phyloP scores from a whole-genome alignment of 2,329 filamentous ascomycete genomes.

The Fonsecaea monophora region DNA sequence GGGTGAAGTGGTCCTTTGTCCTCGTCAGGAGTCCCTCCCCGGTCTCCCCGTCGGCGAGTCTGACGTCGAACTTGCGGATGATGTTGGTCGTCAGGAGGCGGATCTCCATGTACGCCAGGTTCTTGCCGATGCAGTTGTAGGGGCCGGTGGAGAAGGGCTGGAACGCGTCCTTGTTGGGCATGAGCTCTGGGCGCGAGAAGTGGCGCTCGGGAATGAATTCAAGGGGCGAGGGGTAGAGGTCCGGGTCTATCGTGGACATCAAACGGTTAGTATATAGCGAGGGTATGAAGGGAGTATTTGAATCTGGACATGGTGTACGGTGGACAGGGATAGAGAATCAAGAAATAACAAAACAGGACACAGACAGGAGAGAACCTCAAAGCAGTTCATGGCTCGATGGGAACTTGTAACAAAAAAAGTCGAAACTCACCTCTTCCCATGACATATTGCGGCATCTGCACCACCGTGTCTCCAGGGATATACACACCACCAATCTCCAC shows the following conservation, averaged over 20 bases:
- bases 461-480: conserved; percentile 45
- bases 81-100: conserved; percentile 37
- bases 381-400: neutral
- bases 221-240: conserved; percentile 33
- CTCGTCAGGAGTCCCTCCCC: conserved; percentile 29
- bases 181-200: conserved; percentile 43
- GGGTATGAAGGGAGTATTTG: neutral
- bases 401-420: neutral
- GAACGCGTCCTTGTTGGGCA: conserved; percentile 44
- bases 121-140: conserved; percentile 44
- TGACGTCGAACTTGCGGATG: conserved; percentile 41
- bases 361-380: neutral
- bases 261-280: conserved; percentile 3
- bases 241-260: conserved; percentile 16
- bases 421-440: conserved; percentile 31
- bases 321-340: neutral
- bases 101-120: conserved; percentile 43
- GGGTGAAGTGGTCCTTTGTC: conserved; percentile 35
- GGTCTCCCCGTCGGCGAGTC: conserved; percentile 41
- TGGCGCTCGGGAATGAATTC: conserved; percentile 51
- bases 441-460: conserved; percentile 39
- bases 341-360: neutral
- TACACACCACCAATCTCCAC: conserved; percentile 45
- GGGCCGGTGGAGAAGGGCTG: conserved; percentile 45
- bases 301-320: neutral